Evolutionary conservation across 208 protist genomes (phyloP).

Genomic region (Trypanosoma cruzi): DNA sequence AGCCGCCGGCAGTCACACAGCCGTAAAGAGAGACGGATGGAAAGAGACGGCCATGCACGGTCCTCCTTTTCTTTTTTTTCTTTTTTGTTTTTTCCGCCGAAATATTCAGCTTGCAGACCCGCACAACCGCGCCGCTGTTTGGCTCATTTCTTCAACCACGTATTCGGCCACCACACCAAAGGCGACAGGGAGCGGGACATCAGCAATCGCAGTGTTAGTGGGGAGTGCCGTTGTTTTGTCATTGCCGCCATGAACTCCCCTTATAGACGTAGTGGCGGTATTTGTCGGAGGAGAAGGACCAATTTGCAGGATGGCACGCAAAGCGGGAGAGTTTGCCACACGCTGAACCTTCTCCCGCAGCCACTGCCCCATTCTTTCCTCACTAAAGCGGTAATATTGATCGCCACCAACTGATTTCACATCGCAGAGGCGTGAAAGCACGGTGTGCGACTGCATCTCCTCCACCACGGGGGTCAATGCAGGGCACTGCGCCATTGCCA

Average conservation of each 20-base stretch:
- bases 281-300: background rate
- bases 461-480: constrained; percentile 25
- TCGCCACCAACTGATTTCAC: constrained; percentile 32
- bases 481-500: constrained; percentile 36
- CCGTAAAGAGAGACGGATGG: background rate
- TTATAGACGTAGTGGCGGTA: background rate
- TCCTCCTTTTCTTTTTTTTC: background rate
- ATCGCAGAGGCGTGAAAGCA: constrained; percentile 62
- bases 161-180: constrained; percentile 74
- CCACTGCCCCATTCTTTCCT: constrained; percentile 54
- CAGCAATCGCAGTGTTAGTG: background rate
- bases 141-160: constrained; percentile 41
- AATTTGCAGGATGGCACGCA: constrained; percentile 40
- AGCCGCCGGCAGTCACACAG: too few relatives aligned
- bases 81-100: background rate
- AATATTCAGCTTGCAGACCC: constrained; percentile 20
- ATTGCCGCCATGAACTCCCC: background rate
- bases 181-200: constrained; percentile 44
- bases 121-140: constrained; percentile 35
- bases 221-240: background rate
- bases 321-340: constrained; percentile 32
- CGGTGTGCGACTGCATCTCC: constrained; percentile 35
- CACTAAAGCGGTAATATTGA: constrained; percentile 61
- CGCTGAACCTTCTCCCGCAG: constrained; percentile 33
- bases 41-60: background rate